Conservation (phyloP, 768 basidiomycete species). For the Zangia roseola region DNA sequence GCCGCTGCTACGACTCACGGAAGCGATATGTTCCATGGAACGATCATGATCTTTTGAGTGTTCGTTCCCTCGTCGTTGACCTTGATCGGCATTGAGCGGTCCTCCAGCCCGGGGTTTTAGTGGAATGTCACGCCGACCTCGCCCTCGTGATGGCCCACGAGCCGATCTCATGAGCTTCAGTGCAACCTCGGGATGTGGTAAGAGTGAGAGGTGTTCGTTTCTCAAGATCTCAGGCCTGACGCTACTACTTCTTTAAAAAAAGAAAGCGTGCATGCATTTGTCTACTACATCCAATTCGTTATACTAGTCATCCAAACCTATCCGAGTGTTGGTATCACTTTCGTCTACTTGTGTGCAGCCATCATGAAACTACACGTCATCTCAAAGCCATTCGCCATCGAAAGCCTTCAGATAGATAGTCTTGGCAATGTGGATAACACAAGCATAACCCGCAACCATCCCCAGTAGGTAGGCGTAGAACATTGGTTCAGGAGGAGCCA, state of each 20-base stretch:
- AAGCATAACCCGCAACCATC: slow-evolving; percentile 23
- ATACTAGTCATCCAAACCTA: not conserved
- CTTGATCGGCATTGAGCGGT: not conserved
- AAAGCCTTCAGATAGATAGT: slow-evolving; percentile 25
- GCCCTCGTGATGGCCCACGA: slow-evolving; percentile 6
- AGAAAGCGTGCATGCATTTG: too few species aligned
- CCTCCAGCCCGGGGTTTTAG: not conserved
- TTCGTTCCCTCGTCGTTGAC: slow-evolving; percentile 1
- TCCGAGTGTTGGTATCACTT: not conserved
- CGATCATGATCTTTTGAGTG: slow-evolving; percentile 8
- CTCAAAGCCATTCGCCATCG: slow-evolving; percentile 32
- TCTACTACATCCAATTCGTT: not conserved
- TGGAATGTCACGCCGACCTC: slow-evolving; percentile 7
- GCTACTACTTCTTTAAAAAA: too few species aligned
- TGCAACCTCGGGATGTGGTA: not conserved
- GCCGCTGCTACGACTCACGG: slow-evolving; percentile 76
- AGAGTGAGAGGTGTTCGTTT: not conserved
- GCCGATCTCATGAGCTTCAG: slow-evolving; percentile 15
- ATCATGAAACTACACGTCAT: not conserved
- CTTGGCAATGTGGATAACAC: slow-evolving; percentile 28
- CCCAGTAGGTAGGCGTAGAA: slow-evolving; percentile 28
- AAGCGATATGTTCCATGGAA: slow-evolving; percentile 65
- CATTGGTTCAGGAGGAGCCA: slow-evolving; percentile 29
- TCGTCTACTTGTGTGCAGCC: not conserved
- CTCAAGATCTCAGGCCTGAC: slow-evolving; percentile 3